Evolutionary conservation across 768 basidiomycete genomes (phyloP), one percentile per base, ranked within the genome.

Genomic region (Lactarius indigo): DNA sequence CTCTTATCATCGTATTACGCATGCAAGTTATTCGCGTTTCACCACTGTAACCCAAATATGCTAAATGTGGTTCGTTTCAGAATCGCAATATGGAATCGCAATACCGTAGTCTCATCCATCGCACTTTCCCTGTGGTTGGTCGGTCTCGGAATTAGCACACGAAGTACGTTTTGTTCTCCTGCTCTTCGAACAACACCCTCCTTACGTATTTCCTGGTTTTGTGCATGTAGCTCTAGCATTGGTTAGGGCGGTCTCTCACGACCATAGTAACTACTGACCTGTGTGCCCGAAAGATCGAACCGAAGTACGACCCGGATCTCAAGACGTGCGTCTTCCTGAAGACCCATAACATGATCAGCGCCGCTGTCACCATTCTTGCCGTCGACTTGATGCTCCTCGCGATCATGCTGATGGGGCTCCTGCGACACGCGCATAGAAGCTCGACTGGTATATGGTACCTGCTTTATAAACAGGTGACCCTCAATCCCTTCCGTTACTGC

Each of bases 1-100:
- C 58, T 20, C 41, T 42, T 42, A 59, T 59, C 30, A 59, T 59
- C 28, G 41, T 42, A 18, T 33, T 59, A 18, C 58, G 58, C 17
- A 7, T 59, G 58, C 18, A 42, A 59, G 58, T 59, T 7, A 18
- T 20, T 17, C 9, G 10, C 20, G 20, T 8, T 12, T 17, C 26
- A 26, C 3, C 41, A 20, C 7, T 3, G 7, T 8, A n/a, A 12
- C 18, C 1, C 17, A 26, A n/a, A n/a, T 6, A 8, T 28, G 17
- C 41, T 59, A 13, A 41, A 8, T 15, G 20, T 17, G 17, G 8
- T 18, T 20, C 18, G 3, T 57, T 59, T 42, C 28, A 59, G 58
- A 59, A 30, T 59, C 28, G 58, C 58, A 9, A 59, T 59, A 6
- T 59, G 58, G 58, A 8, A 59, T 20, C 12, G 26, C 8, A 44